Evolutionary conservation across 495 filamentous ascomycete genomes (phyloP), one percentile per base, ranked within the genome.

Genomic region (Aspergillus avenaceus): DNA sequence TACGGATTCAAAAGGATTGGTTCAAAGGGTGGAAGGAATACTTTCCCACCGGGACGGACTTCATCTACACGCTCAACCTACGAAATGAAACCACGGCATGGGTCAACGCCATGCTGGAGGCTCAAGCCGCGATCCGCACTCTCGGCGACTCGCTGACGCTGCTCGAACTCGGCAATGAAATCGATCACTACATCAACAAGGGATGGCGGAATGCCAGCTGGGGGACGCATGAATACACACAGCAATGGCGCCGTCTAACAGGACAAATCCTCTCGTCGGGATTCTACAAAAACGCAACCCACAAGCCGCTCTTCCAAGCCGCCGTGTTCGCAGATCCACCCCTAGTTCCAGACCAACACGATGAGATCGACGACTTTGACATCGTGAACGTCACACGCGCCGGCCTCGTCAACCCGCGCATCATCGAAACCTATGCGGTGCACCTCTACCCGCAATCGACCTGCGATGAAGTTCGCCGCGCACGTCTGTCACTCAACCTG

Each of bases 391-490:
- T 44, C 27, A 50, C 48, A 9, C 38, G 29, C 19, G 48, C 48
- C 1, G 48, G 48, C 0, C 48, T 50, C 1, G 40, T 50, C 19
- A 21, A 50, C 12, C 48, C 48, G 0, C 14, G 25, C 18, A 42
- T 50, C 13, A 50, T 50, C 38, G 21, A 32, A 0, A 24, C 8
- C 38, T 50, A 50, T 27, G 16, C 48, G 4, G 28, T 50, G 40
- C 48, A 50, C 19, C 48, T 50, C n/a, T 50, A 50, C 23, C 48
- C 48, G 2, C 48, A 50, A n/a, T 50, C 48, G 2, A 50, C 48
- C 9, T 50, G 48, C 38, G 48, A 50, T 25, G 27, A 16, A 12
- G 27, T 34, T 1, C 40, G 48, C 18, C 26, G 28, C 12, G 37
- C 48, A 3, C 26, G 48, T 24, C 48, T 50, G 0, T 44, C 40